Percentiles rank a stretch among this genome's conserved stretches.
Conservation (phyloP, 2,329 filamentous ascomycete species). For the Venturia asperata region DNA sequence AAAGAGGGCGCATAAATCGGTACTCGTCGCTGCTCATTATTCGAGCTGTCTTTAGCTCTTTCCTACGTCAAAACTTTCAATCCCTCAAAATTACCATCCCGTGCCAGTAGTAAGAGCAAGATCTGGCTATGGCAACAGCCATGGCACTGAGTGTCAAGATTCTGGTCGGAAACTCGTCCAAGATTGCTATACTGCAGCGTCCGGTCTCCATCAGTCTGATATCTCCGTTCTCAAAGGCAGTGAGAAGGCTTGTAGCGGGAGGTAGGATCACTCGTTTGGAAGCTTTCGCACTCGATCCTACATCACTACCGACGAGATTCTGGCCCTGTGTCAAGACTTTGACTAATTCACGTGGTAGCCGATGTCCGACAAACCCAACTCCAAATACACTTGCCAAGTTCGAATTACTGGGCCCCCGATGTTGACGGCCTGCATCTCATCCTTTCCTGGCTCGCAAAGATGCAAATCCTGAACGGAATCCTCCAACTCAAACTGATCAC, state of each 20-base stretch:
- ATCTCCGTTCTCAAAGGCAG: neutral
- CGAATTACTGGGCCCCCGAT: neutral
- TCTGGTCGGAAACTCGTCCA: neutral
- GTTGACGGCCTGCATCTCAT: neutral
- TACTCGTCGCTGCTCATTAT: neutral
- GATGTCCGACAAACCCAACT: neutral
- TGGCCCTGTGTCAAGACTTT: no score
- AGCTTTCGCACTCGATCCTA: no score
- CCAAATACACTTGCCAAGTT: neutral
- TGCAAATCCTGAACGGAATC: neutral
- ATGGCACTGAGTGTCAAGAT: neutral
- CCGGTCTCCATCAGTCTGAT: neutral
- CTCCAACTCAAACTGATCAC: neutral
- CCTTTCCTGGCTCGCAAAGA: neutral
- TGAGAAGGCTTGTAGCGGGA: neutral
- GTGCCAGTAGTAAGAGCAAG: neutral
- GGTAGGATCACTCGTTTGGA: neutral
- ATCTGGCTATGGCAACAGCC: neutral
- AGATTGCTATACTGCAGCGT: neutral
- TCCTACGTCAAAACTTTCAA: neutral
- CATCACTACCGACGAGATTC: no score
- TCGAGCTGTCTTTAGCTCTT: neutral
- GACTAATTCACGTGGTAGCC: neutral
- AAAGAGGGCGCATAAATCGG: neutral
- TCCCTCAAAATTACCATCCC: neutral